Evolutionary conservation across 371 early-diverging fungal genomes (phyloP), one percentile per base, ranked within the genome.

Genomic region (Actinomortierella ambigua): DNA sequence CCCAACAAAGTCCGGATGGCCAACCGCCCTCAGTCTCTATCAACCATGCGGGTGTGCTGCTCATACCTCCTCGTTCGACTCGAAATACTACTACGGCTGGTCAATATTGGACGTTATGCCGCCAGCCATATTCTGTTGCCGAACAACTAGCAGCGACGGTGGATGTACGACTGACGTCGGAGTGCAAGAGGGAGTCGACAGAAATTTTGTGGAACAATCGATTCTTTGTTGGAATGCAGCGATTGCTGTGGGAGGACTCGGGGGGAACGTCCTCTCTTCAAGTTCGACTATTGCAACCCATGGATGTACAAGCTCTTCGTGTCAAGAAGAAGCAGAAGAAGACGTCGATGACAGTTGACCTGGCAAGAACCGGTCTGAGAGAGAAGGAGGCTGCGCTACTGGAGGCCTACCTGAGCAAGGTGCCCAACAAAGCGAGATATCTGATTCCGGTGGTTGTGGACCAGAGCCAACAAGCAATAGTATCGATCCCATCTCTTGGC

Each of bases 191-290:
- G 28, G 39, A 24, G 23, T 22, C 28, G 18, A 44, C 50, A 43
- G 50, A 54, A 23, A 13, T 65, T 23, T 51, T 70, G 1, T 70
- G 71, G 71, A 65, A 70, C 50, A 54, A 62, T 9, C 61, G 66
- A 0, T 65, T 56, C 46, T 65, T 65, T 39, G 26, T 70, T 23
- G 50, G 51, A 26, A 43, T 62, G n/a, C 28, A 42, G 0, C 18
- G 24, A 48, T 11, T 8, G 9, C 8, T 20, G 13, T 2, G 13
- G 15, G 2, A 22, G 8, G 18, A 18, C 18, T 22, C 18, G 11
- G 22, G 8, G 3, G 22, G 8, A 1, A 22, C 15, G 24, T 24
- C 18, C 15, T 22, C 11, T 2, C 22, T 57, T 17, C 46, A 11
- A 9, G 44, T 69, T 29, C 64, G 65, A 15, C 46, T 57, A 0